Evolutionary conservation across 2,329 filamentous ascomycete species (phyloP), one percentile per base, ranked within the genome.

Genomic region (Aciculosporium take): DNA sequence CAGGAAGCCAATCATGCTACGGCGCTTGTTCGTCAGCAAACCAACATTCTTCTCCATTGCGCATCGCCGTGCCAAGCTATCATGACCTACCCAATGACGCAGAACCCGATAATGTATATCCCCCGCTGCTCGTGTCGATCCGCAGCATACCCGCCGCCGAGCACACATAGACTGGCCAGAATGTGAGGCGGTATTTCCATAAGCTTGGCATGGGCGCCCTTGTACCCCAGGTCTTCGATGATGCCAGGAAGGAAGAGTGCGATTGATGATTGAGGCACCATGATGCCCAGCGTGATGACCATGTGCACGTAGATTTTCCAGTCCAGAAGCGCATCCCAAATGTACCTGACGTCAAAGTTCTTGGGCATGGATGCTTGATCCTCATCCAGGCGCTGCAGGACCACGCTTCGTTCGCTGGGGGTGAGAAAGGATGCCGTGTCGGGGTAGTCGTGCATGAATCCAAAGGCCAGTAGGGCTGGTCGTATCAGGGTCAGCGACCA

Each of bases 391-490:
- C 64, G 62, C 29, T 57, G 57, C 18, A 63, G 7, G 24, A 71
- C 66, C 45, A 66, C 62, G 18, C 51, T 49, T 40, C 61, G 61
- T 49, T 75, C 71, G 17, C 52, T 48, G 4, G 55, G 42, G 7
- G 54, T 61, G 8, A 75, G 64, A 50, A 75, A 76, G 45, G 58
- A 64, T 37, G 69, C 67, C 10, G 56, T 64, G 12, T 57, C 60
- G 4, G 77, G 76, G 51, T 75, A 80, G 54, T 81, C 76, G 45
- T 72, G 61, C 52, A 80, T 72, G 35, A 64, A 59, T 54, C 66
- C 72, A 50, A 66, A 68, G 30, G 65, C 67, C 31, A 53, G 50
- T 29, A 67, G 46, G 31, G 69, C 81, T 52, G 63, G 10, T 18
- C 10, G 49, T 8, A 57, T 20, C 29, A n/a, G 15, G 9, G 29